phyloP scores from a whole-genome alignment of 1,284 basidiomycete genomes.

The Schizophyllum amplum region DNA sequence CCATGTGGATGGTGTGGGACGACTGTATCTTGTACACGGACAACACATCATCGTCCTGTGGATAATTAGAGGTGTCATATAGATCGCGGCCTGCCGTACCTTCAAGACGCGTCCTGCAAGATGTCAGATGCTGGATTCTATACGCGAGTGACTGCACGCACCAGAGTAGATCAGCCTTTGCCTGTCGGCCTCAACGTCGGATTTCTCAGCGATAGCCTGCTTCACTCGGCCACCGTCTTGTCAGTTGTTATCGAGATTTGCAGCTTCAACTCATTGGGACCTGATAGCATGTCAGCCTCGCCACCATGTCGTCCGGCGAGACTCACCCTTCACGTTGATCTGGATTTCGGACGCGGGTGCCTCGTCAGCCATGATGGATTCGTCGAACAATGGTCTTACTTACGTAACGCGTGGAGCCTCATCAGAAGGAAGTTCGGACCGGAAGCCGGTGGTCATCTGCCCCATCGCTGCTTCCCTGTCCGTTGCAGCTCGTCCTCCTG shows the following conservation, averaged over 20 bases:
- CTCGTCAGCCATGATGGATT: constrained; percentile 41
- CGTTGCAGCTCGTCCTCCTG: too few species aligned
- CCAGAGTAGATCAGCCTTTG: constrained; percentile 87
- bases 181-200: constrained; percentile 77
- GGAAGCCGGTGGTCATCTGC: too few species aligned
- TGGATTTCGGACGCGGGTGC: constrained; percentile 47
- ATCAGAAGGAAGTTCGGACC: too few species aligned
- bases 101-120: constrained; percentile 62
- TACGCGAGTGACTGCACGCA: constrained; percentile 24
- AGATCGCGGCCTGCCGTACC: constrained; percentile 25
- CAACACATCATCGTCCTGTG: constrained; percentile 78
- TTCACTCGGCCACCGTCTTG: constrained; percentile 83
- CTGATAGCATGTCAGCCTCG: constrained; percentile 28
- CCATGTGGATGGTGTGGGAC: constrained; percentile 87
- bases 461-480: too few species aligned
- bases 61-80: constrained; percentile 5
- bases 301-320: background rate
- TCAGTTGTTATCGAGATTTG: constrained; percentile 72
- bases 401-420: too few species aligned
- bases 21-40: constrained; percentile 85
- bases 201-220: constrained; percentile 74
- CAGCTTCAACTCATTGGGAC: constrained; percentile 86
- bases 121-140: constrained; percentile 1
- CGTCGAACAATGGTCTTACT: too few species aligned
- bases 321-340: constrained; percentile 67